Conservation (phyloP, 2,329 filamentous ascomycete species). For the Taxawa tesnikishii region DNA sequence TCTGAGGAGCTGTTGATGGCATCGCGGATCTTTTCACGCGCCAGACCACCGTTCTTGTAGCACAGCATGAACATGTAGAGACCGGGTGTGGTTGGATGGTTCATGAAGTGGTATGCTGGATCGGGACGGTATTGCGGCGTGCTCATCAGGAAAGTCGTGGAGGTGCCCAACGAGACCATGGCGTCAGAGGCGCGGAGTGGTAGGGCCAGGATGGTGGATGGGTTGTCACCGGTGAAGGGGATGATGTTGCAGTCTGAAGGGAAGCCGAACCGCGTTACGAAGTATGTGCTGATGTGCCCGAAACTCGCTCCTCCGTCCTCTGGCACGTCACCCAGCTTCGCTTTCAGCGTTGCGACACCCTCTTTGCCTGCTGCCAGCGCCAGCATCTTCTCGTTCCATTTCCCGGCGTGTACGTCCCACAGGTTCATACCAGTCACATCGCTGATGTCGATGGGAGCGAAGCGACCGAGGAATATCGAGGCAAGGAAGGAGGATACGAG, state of each 20-base stretch:
- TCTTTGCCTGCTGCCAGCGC: conserved; percentile 57
- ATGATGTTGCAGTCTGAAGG: conserved; percentile 60
- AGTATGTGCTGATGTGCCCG: conserved; percentile 67
- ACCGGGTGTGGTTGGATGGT: conserved; percentile 80
- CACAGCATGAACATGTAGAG: conserved; percentile 99
- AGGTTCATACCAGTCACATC: conserved; percentile 96
- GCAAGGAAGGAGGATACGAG: conserved; percentile 93
- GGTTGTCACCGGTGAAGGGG: conserved; percentile 92
- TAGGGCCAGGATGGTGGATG: conserved; percentile 82
- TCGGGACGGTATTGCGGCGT: conserved; percentile 85
- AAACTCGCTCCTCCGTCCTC: conserved; percentile 70
- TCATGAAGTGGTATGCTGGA: conserved; percentile 92
- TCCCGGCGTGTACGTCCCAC: conserved; percentile 70
- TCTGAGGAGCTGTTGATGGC: conserved; percentile 45
- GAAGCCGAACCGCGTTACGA: conserved; percentile 68
- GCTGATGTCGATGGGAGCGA: conserved; percentile 85
- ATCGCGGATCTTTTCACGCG: conserved; percentile 81
- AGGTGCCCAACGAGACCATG: conserved; percentile 89
- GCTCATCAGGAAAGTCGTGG: conserved; percentile 94
- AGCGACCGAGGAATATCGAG: conserved; percentile 70
- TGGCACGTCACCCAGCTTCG: conserved; percentile 69
- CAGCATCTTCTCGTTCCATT: conserved; percentile 65
- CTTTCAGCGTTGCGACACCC: conserved; percentile 52
- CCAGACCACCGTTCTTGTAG: conserved; percentile 95
- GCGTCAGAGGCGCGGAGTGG: conserved; percentile 80